phyloP scores from a whole-genome alignment of 1,284 basidiomycete species.

The Trichosporon sp. region DNA sequence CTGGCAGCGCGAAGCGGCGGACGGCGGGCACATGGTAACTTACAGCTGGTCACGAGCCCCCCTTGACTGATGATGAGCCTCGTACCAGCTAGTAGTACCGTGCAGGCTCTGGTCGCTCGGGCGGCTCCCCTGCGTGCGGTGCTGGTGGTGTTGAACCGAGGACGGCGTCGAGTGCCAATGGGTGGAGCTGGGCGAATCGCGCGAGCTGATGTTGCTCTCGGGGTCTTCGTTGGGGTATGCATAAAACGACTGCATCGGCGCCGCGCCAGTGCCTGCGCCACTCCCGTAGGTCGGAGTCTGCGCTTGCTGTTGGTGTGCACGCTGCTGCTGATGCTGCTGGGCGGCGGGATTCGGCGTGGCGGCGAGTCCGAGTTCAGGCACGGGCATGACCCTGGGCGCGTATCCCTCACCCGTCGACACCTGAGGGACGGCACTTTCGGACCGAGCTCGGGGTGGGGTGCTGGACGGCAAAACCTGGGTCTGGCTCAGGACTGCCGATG shows the following conservation, averaged over 20 bases:
- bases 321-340: not conserved
- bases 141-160: not conserved
- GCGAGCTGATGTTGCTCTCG: constrained; percentile 9
- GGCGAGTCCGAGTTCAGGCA: constrained; percentile 10
- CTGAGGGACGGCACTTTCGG: constrained; percentile 14
- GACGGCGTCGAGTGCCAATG: constrained; percentile 10
- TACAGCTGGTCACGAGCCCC: constrained; percentile 17
- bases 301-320: not conserved
- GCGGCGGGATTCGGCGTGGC: constrained; percentile 6
- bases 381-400: constrained; percentile 9
- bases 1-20: not conserved
- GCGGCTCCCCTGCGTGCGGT: not conserved
- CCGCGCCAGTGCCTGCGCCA: not conserved
- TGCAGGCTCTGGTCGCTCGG: constrained; percentile 14
- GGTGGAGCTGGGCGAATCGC: not conserved
- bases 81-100: constrained; percentile 11
- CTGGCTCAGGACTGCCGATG: not conserved
- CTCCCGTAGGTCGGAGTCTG: not conserved
- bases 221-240: not conserved
- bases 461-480: not conserved
- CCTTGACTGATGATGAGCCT: constrained; percentile 16
- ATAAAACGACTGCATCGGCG: not conserved
- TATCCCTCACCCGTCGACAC: not conserved
- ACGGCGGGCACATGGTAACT: not conserved
- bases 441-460: constrained; percentile 12